Base-by-base conservation (phyloP, 495 filamentous ascomycete species). In the Penicillium lagena region DNA sequence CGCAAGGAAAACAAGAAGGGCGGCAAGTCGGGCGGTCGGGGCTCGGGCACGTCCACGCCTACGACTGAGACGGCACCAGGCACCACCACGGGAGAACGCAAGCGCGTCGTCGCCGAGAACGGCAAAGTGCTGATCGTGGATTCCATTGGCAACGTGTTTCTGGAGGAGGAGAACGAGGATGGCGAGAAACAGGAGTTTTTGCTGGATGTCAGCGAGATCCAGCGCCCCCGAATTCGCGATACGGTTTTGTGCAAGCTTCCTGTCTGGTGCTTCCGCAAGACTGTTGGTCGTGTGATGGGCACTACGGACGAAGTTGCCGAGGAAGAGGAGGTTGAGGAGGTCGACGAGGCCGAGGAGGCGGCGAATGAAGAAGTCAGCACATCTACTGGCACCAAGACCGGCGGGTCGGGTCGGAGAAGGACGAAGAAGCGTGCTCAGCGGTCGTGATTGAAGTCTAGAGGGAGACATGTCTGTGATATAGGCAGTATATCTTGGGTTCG, bases 71-170 rank as follows among this genome's bases (percentile, higher is more conserved):
- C 44, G 12, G 17, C 9, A 9, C 37, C 75, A 47, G 59, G 71
- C 42, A 61, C 75, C 61, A 54, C 86, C 49, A 54, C 76, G 49
- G 88, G 89, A 2, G 70, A 85, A 33, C 87, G 85, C 64, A 91
- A 89, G 75, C 70, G 82, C 9, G 86, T 97, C 13, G 77, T 89
- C 22, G 90, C 90, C 2, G 85, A 95, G 72, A 98, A 98, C 58
- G 93, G 93, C 35, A 98, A 98, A 68, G 75, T 93, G 0, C 63
- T 97, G 33, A 85, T 98, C 47, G 93, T 98, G 7, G 93, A 98
- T 65, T 86, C 86, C 0, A 68, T 82, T 12, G 93, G 93, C 7
- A 89, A 94, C 58, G 93, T 98, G 17, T 98, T 85, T 63, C 71
- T 98, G 11, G 89, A 96, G 56, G 87, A 95, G 49, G 81, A 86